Conservation (phyloP, 345 rosid genomes). For the Rhizophora mangle region DNA sequence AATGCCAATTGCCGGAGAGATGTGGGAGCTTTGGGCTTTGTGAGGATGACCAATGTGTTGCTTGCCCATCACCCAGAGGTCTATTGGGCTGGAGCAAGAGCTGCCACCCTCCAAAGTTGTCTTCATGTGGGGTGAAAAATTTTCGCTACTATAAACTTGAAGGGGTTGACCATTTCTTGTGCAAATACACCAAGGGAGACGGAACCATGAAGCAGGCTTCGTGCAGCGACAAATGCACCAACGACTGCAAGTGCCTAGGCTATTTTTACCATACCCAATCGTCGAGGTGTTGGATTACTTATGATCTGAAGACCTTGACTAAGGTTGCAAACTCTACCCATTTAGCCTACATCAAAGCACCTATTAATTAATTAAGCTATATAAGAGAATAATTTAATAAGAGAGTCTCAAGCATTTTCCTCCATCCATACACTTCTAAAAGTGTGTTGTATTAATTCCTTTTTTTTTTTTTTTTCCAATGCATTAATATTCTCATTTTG, state of each 20-base stretch:
- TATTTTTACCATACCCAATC: constrained; percentile 45
- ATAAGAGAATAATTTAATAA: too few species aligned
- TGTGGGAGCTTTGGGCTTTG: constrained; percentile 53
- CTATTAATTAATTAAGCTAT: constrained; percentile 1
- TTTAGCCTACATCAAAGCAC: constrained; percentile 33
- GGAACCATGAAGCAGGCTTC: constrained; percentile 37
- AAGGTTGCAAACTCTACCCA: constrained; percentile 30
- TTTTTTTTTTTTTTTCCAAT: too few species aligned
- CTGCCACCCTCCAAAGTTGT: constrained; percentile 29
- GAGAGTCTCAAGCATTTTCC: too few species aligned
- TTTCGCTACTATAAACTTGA: constrained; percentile 41
- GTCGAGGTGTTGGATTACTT: constrained; percentile 53
- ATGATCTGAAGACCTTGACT: constrained; percentile 51
- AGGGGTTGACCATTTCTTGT: constrained; percentile 49
- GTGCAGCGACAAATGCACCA: constrained; percentile 48
- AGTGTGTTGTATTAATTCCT: too few species aligned
- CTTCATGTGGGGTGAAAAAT: constrained; percentile 29
- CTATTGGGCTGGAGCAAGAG: constrained; percentile 41
- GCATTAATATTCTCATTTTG: too few species aligned
- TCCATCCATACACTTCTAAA: too few species aligned
- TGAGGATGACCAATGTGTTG: constrained; percentile 48
- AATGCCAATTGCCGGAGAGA: constrained; percentile 40
- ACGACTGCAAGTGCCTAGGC: constrained; percentile 60
- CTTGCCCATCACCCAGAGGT: constrained; percentile 43
- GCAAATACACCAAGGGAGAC: constrained; percentile 39